Base-by-base conservation (phyloP, 2,329 filamentous ascomycete genomes). In the Sporothrix brunneoviolacea region DNA sequence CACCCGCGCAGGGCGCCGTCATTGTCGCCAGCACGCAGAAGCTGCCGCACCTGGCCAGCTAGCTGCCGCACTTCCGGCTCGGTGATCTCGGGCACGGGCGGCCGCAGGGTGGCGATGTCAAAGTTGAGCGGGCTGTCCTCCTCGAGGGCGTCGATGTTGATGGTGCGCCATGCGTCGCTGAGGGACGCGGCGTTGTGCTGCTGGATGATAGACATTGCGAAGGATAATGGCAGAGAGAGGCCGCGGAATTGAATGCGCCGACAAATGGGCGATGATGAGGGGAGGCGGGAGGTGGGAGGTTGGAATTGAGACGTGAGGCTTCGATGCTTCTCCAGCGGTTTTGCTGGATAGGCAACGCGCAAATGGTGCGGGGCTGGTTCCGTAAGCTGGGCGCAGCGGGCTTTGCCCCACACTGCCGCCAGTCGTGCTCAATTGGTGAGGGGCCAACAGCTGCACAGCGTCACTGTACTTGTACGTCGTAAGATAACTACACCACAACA, bases 91-190 rank as follows among this genome's bases (percentile, higher is more conserved):
- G 86, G 77, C 54, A 82, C 82, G 38, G 86, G 79, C 32, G 91
- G 88, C 58, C 86, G 83, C 60, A 97, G 82, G 16, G 89, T 88
- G 53, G 84, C 80, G 56, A 88, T 82, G 70, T 94, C 88, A 73
- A 97, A 97, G 79, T 96, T 97, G 69, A 82, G 73, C 58, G 87
- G 81, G 61, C 89, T 93, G 69, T 97, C 91, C 53, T 91, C 88
- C 68, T 93, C 87, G 61, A 95, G 79, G 60, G 85, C 84, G 67
- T 96, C 91, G 68, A 96, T 86, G 77, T 96, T 89, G 77, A 96
- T 93, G 59, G 89, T 95, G 68, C 91, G 88, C 81, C 81, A 84
- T 64, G 79, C 77, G 59, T 84, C 81, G 68, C 71, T 71, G 50
- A 84, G 74, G 59, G 80, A 74, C 50, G 77, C 76, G 53, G 72